Percentiles rank a stretch among this genome's conserved stretches.
Conservation (phyloP, 2,329 filamentous ascomycete species). For the Penicillium sp. region DNA sequence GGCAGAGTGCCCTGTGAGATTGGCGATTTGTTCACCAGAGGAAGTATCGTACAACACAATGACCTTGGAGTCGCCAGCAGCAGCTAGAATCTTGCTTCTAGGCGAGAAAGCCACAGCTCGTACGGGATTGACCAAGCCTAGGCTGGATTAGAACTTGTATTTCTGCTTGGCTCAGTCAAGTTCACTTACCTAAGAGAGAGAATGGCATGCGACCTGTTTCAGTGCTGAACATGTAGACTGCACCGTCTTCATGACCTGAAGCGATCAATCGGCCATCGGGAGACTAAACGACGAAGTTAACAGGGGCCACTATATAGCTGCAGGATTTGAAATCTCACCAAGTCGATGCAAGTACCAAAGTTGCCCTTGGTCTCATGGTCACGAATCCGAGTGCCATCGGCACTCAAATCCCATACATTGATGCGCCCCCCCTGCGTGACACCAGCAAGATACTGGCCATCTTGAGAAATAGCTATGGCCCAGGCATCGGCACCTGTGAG, state of each 20-base stretch:
- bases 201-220: slow-evolving; percentile 80
- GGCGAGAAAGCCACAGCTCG: slow-evolving; percentile 86
- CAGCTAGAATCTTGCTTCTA: slow-evolving; percentile 76
- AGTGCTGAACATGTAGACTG: slow-evolving; percentile 93
- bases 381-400: slow-evolving; percentile 61
- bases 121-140: slow-evolving; percentile 81
- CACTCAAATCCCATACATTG: slow-evolving; percentile 76
- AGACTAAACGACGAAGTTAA: slow-evolving; percentile 44
- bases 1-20: slow-evolving; percentile 71
- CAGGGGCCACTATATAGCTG: background rate
- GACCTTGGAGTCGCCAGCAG: slow-evolving; percentile 81
- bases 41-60: slow-evolving; percentile 90
- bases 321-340: slow-evolving; percentile 49
- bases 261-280: slow-evolving; percentile 80
- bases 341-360: slow-evolving; percentile 84
- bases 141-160: slow-evolving; percentile 16
- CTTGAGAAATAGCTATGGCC: slow-evolving; percentile 80
- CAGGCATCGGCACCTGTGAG: slow-evolving; percentile 66
- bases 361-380: slow-evolving; percentile 91
- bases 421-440: slow-evolving; percentile 85
- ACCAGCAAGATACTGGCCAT: slow-evolving; percentile 80
- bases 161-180: background rate
- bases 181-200: slow-evolving; percentile 68
- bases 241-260: slow-evolving; percentile 88
- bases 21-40: slow-evolving; percentile 88